A percentile compares a stretch with the other conserved stretches of the same genome.
Evolutionary conservation across 805 yeast species (phyloP).

Genomic region (Candida maltosa): DNA sequence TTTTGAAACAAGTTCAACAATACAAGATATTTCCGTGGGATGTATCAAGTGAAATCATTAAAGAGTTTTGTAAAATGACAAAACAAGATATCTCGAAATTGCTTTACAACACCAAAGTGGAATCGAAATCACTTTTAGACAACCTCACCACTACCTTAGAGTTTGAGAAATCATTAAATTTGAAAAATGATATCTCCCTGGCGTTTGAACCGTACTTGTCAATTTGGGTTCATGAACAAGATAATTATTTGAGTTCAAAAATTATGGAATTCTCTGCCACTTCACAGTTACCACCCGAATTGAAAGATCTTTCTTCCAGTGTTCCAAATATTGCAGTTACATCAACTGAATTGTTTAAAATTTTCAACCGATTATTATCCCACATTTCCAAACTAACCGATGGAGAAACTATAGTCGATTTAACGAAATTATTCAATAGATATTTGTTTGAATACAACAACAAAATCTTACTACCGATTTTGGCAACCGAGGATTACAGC

Average conservation of each 20-base stretch:
- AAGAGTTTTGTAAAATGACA: slow-evolving; percentile 66
- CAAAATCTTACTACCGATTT: slow-evolving; percentile 29
- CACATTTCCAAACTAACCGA: slow-evolving; percentile 49
- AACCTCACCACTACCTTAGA: slow-evolving; percentile 77
- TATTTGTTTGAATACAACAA: slow-evolving; percentile 51
- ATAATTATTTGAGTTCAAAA: slow-evolving; percentile 55
- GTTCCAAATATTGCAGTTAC: slow-evolving; percentile 74
- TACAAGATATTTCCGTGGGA: slow-evolving; percentile 74
- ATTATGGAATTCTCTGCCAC: slow-evolving; percentile 62
- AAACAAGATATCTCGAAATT: slow-evolving; percentile 51
- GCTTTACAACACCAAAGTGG: slow-evolving; percentile 35
- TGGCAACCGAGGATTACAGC: slow-evolving; percentile 37
- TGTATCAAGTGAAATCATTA: slow-evolving; percentile 58
- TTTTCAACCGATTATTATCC: slow-evolving; percentile 66
- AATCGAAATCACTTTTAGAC: slow-evolving; percentile 63
- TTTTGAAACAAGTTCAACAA: slow-evolving; percentile 56
- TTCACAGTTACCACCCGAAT: slow-evolving; percentile 48
- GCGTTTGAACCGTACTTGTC: slow-evolving; percentile 82
- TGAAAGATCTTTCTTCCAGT: slow-evolving; percentile 37
- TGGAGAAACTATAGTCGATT: slow-evolving; percentile 46
- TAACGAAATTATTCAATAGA: slow-evolving; percentile 60
- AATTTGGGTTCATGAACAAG: slow-evolving; percentile 87
- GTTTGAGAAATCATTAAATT: slow-evolving; percentile 72
- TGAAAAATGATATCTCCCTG: slow-evolving; percentile 47
- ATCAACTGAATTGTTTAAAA: slow-evolving; percentile 80